Base-by-base conservation (phyloP, 2,329 filamentous ascomycete genomes). In the Paecilomyces sp. region DNA sequence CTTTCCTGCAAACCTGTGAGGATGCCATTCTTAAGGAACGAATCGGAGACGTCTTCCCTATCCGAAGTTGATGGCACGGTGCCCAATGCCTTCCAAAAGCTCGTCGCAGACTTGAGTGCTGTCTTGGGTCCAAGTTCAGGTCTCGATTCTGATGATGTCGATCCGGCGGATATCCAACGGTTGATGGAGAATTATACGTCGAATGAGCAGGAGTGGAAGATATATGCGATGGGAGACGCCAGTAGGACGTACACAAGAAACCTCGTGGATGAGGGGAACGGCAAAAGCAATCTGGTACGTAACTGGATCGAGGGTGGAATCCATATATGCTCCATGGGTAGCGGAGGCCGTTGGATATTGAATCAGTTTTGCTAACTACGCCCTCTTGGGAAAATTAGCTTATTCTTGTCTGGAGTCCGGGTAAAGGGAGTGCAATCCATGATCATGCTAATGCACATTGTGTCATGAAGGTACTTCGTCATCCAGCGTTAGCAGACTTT, bases 401-500 rank as follows among this genome's bases (percentile, higher is more conserved):
- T 63, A 85, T 96, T 55, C 84, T 96, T 50, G 92, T 96, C 47
- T 97, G 92, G 92, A 88, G 87, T 15, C 92, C 92, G 0, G 89
- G 89, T 57, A 91, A 91, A 76, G 85, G 85, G 41, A 93, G 89
- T 67, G 88, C 89, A 11, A 91, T 97, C 70, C 92, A 97, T 72
- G 92, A 97, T 73, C 89, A 91, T 74, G 88, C 88, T 70, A 90
- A 93, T 62, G 90, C 92, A 47, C 92, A 96, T 73, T 97, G 92
- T 76, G 80, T 96, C 67, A 96, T 96, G 91, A 96, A 87, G 74
- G 77, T 77, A 71, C n/a, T 9, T 18, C 6, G 6, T 8, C 18
- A 18, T 47, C 15, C n/a, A 47, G n/a, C 41, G n/a, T 18, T 18
- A 18, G 15, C 15, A 8, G n/a, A 18, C n/a, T 18, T 5, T 18